Evolutionary conservation across 495 filamentous ascomycete species (phyloP), one percentile per base, ranked within the genome.

Genomic region (Hypoxylon fuscum): DNA sequence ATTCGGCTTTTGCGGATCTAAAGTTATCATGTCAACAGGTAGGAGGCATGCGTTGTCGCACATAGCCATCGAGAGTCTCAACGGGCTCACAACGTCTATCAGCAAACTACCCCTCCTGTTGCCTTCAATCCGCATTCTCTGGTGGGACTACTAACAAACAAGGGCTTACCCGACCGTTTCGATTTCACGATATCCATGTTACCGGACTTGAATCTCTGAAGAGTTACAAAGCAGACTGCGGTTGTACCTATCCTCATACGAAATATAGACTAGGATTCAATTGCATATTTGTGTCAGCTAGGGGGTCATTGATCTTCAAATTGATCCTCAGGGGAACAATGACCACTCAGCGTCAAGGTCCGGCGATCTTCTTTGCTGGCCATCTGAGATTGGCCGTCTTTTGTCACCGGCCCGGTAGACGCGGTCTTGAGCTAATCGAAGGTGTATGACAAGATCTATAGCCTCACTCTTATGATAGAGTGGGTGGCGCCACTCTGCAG

Each of bases 251-350:
- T 37, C 27, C 34, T 57, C 18, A 42, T 46, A 62, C n/a, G 34
- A 50, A 38, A 59, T 53, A 17, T 72, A 43, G 12, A 31, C 17
- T 55, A 32, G 44, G 57, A 66, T 29, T 56, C 54, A 38, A 54
- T 63, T n/a, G n/a, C 25, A 54, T 61, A 29, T 60, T 69, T 32
- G 47, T 38, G 23, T 38, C 55, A 45, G 49, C 52, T 31, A 65
- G 58, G 25, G 25, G 38, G 14, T 15, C 61, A 45, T 54, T 61
- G 43, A 66, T 67, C 18, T 38, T 59, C 21, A 42, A 53, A 53
- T 63, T 65, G 31, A 68, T 72, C 21, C 49, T 62, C 47, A 64
- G 68, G 59, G 70, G 64, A 50, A 41, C 48, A 31, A 55, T 57
- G 50, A 64, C 48, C 61, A 55, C 53, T 48, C 66, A 59, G 29